Conservation (phyloP, 257 asterid species). For the Solanum bukasovii region DNA sequence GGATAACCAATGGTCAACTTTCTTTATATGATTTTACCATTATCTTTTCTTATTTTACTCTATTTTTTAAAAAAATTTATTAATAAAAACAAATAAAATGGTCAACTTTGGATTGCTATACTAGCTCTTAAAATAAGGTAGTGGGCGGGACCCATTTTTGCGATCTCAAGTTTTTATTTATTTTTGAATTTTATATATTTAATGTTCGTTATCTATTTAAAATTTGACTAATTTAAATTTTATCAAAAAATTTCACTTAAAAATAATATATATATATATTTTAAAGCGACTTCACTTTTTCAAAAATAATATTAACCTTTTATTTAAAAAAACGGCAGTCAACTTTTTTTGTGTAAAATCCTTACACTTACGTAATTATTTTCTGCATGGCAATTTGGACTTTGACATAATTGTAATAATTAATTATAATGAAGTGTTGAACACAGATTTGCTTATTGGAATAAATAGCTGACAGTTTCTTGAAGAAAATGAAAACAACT, state of each 20-base stretch:
- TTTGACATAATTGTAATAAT: not conserved
- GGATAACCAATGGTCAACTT: not conserved
- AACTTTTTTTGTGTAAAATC: not conserved
- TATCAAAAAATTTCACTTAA: fast-evolving
- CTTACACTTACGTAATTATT: not conserved
- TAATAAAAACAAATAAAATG: not conserved
- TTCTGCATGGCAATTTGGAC: not conserved
- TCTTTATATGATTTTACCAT: not conserved
- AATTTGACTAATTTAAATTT: fast-evolving
- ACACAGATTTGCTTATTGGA: not conserved
- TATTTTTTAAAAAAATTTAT: too few species aligned
- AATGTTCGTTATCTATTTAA: fast-evolving
- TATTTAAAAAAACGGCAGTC: not conserved
- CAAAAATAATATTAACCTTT: too few species aligned
- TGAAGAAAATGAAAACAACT: not conserved
- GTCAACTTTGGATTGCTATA: not conserved
- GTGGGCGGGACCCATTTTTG: not conserved
- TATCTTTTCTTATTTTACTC: not conserved
- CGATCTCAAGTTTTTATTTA: not conserved
- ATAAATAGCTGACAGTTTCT: not conserved
- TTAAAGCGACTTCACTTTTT: too few species aligned
- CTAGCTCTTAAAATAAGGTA: not conserved
- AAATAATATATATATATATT: too few species aligned
- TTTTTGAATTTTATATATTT: too few species aligned
- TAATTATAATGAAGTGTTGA: not conserved